Percentiles rank a stretch among this genome's conserved stretches.
phyloP scores from a whole-genome alignment of 371 early-diverging fungal genomes.

The Gilbertella persicaria region DNA sequence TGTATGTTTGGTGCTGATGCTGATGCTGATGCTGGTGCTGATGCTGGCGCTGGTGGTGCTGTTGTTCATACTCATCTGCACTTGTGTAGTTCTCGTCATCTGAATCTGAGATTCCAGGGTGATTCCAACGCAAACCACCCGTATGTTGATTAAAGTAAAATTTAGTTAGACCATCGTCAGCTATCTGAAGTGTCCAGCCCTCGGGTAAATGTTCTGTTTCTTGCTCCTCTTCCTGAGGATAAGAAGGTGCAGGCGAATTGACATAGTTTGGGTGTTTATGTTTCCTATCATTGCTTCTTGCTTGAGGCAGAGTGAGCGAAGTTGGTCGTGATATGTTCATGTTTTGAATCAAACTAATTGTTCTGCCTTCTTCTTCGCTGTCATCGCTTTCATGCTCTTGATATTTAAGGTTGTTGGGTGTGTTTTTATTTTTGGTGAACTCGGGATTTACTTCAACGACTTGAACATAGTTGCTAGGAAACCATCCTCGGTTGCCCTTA shows the following conservation, averaged over 20 bases:
- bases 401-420: background rate
- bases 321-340: slow-evolving; percentile 10
- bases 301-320: slow-evolving; percentile 4
- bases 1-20: slow-evolving; percentile 3
- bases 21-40: background rate
- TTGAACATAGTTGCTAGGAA: slow-evolving; percentile 87
- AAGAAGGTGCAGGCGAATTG: background rate
- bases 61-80: slow-evolving; percentile 4
- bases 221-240: slow-evolving; percentile 6
- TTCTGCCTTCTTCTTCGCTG: slow-evolving; percentile 17
- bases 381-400: slow-evolving; percentile 7
- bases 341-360: slow-evolving; percentile 3
- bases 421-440: background rate
- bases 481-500: slow-evolving; percentile 81
- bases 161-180: slow-evolving; percentile 28
- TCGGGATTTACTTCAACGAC: slow-evolving; percentile 34
- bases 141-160: slow-evolving; percentile 29
- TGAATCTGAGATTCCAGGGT: slow-evolving; percentile 24
- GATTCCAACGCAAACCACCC: slow-evolving; percentile 28
- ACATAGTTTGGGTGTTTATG: slow-evolving; percentile 4
- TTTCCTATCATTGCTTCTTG: no score
- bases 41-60: background rate
- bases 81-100: slow-evolving; percentile 22
- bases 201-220: slow-evolving; percentile 9
- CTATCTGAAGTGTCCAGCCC: slow-evolving; percentile 33